A percentile compares a stretch with the other conserved stretches of the same genome.
phyloP scores from a whole-genome alignment of 768 basidiomycete genomes.

The Termitomyces sp. region DNA sequence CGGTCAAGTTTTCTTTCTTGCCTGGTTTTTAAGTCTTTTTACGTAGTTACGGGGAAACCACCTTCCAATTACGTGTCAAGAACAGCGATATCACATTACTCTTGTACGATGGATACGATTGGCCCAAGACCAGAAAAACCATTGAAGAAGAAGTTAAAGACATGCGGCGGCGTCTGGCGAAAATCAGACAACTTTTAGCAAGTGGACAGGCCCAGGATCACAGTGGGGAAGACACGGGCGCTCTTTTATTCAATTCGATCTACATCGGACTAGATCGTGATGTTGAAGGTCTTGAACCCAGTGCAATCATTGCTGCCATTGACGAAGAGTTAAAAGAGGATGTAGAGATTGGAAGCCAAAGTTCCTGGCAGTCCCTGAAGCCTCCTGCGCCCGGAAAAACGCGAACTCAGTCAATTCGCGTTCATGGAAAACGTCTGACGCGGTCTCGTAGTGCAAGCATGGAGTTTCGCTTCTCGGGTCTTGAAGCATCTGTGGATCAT shows the following conservation, averaged over 20 bases:
- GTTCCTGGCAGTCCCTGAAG: constrained; percentile 88
- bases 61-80: constrained; percentile 47
- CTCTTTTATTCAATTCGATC: constrained; percentile 88
- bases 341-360: constrained; percentile 66
- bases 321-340: constrained; percentile 85
- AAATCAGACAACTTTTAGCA: constrained; percentile 89
- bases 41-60: constrained; percentile 39
- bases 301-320: constrained; percentile 81
- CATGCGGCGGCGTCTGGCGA: constrained; percentile 79
- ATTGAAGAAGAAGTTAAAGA: constrained; percentile 88
- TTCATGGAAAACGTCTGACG: constrained; percentile 56
- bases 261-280: constrained; percentile 88
- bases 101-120: constrained; percentile 94
- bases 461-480: constrained; percentile 68
- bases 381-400: constrained; percentile 41
- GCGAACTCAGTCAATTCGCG: constrained; percentile 29
- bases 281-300: constrained; percentile 66
- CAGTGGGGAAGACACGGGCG: constrained; percentile 62
- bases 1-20: background rate
- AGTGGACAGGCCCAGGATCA: constrained; percentile 84
- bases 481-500: constrained; percentile 63
- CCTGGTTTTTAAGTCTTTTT: background rate
- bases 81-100: constrained; percentile 62
- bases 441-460: constrained; percentile 78
- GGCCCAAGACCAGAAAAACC: constrained; percentile 75